A percentile compares a stretch with the other conserved stretches of the same genome.
Evolutionary conservation across 768 basidiomycete genomes (phyloP).

Genomic region (Lactarius evosmus): DNA sequence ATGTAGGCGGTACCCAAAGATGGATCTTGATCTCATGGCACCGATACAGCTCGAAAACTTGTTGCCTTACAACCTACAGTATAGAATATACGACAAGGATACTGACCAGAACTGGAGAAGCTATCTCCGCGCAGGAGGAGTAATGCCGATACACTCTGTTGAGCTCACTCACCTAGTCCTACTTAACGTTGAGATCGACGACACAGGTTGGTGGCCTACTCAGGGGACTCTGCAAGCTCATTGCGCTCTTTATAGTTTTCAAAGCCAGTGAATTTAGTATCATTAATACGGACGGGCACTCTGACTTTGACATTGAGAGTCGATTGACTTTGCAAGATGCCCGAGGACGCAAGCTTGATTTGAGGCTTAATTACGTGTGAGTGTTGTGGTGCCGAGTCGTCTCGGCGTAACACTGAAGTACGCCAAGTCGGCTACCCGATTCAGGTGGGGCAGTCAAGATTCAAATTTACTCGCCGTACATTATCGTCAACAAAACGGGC

Average conservation of each 20-base stretch:
- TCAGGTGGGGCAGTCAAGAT: conserved; percentile 96
- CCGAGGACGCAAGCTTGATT: conserved; percentile 68
- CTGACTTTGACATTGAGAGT: conserved; percentile 82
- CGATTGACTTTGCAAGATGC: conserved; percentile 70
- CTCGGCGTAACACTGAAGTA: background rate
- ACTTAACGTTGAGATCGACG: conserved; percentile 86
- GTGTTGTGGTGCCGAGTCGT: conserved; percentile 33
- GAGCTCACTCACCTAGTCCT: conserved; percentile 87
- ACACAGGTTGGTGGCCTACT: conserved; percentile 59
- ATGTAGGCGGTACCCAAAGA: conserved; percentile 75
- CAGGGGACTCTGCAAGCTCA: background rate
- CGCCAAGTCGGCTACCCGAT: conserved; percentile 66
- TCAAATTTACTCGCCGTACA: conserved; percentile 87
- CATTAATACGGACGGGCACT: conserved; percentile 89
- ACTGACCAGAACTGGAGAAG: conserved; percentile 92
- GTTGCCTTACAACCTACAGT: conserved; percentile 89
- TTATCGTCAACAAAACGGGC: conserved; percentile 91
- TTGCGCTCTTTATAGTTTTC: conserved; percentile 52
- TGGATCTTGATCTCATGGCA: conserved; percentile 82
- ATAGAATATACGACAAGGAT: conserved; percentile 96
- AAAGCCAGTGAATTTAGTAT: conserved; percentile 96
- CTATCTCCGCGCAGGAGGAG: conserved; percentile 87
- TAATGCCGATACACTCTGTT: conserved; percentile 95
- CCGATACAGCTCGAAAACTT: conserved; percentile 96
- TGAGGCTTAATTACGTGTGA: conserved; percentile 88